phyloP scores from a whole-genome alignment of 2,329 filamentous ascomycete genomes.

The Phaeosphaeria sp. region DNA sequence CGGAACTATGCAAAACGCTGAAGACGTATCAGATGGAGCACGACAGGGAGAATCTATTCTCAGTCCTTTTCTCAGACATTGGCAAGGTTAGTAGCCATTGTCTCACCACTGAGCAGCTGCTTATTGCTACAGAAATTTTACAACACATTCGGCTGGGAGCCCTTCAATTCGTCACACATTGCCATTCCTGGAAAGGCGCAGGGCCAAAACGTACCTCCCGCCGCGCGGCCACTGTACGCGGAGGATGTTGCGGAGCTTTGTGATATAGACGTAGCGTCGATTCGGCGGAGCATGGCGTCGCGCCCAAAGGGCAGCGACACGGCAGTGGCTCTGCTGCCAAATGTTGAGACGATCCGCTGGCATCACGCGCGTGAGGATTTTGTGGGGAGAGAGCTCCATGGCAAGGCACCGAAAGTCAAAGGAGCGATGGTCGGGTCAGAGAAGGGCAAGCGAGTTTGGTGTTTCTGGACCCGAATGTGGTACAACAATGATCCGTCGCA shows the following conservation, averaged over 20 bases:
- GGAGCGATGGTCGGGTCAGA: constrained; percentile 69
- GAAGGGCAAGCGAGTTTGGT: constrained; percentile 69
- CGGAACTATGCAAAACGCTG: constrained; percentile 65
- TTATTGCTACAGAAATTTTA: constrained; percentile 85
- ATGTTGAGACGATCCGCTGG: constrained; percentile 74
- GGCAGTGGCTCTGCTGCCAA: constrained; percentile 71
- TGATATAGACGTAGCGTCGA: constrained; percentile 66
- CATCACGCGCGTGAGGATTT: constrained; percentile 83
- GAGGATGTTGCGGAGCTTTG: constrained; percentile 69
- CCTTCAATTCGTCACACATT: constrained; percentile 76
- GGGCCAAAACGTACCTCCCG: constrained; percentile 17
- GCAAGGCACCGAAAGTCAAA: constrained; percentile 64
- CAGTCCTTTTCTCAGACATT: constrained; percentile 85
- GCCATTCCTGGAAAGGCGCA: constrained; percentile 19
- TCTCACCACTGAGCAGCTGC: constrained; percentile 64
- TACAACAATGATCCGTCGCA: constrained; percentile 60
- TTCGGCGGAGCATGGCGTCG: constrained; percentile 61
- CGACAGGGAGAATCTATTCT: constrained; percentile 64
- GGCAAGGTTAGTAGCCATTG: constrained; percentile 65
- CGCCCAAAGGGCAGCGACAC: constrained; percentile 52
- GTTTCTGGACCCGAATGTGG: constrained; percentile 73
- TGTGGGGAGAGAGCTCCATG: constrained; percentile 69
- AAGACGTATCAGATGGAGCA: constrained; percentile 58
- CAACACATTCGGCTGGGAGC: constrained; percentile 75
- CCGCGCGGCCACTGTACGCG: constrained; percentile 59